Base-by-base conservation (phyloP, 2,329 filamentous ascomycete genomes). In the Pseudogymnoascus destructans region DNA sequence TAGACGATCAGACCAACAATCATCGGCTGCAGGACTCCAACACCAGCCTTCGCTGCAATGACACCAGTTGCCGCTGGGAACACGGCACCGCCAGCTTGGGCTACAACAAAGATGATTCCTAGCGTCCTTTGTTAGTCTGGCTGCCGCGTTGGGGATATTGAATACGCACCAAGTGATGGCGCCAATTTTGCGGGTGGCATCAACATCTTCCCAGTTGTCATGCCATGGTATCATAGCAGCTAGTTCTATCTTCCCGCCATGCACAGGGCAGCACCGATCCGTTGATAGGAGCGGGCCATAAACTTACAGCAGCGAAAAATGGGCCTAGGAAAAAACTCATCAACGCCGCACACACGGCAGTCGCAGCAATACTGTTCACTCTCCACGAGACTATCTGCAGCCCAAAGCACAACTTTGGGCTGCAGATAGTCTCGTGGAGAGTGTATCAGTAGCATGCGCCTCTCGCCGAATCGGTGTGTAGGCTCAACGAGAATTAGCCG, bases 341-440 rank as follows among this genome's bases (percentile, higher is more conserved):
- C 42, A 49, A 27, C 15, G 42, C 27, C 23, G 42, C 23, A 49
- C 42, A 49, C 8, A n/a, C 15, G 8, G 42, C 42, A 49, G 42
- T 49, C n/a, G 8, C 42, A 9, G 23, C 42, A 0, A 81, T 64
- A 58, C 74, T 78, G 59, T 82, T 73, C 0, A 77, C 75, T 0
- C 81, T 75, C 81, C 81, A 84, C 56, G 84, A 84, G 0, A 83
- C 69, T 6, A 84, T 64, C 62, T 84, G 80, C 1, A 84, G 65
- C 0, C 66, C 77, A 0, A 84, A 70, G 57, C 77, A 76, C 0
- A 81, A 75, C 64, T 25, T n/a, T n/a, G n/a, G n/a, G n/a, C n/a
- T n/a, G n/a, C n/a, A n/a, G n/a, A n/a, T n/a, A n/a, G n/a, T n/a
- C n/a, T n/a, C n/a, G n/a, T n/a, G n/a, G n/a, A n/a, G 74, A 73